Percentiles rank a stretch among this genome's conserved stretches.
Conservation (phyloP, 2,329 filamentous ascomycete species). For the Arthroderma sp. region DNA sequence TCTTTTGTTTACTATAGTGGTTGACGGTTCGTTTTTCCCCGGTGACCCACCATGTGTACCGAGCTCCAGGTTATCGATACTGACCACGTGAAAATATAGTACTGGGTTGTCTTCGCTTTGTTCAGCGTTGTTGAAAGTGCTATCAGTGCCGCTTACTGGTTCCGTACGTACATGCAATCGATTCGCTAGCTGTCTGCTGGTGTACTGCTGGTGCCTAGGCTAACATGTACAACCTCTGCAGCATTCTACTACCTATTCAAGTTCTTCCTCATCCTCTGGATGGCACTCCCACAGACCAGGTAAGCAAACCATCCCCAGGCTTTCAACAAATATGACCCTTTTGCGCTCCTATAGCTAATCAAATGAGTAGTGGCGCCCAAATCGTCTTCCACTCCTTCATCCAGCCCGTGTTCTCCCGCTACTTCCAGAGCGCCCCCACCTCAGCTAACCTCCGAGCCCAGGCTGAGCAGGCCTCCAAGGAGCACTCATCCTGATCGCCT, state of each 20-base stretch:
- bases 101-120: conserved; percentile 58
- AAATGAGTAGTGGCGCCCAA: conserved; percentile 64
- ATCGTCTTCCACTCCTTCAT: conserved; percentile 94
- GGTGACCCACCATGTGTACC: conserved; percentile 8
- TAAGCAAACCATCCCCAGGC: conserved; percentile 46
- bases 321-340: too few species aligned
- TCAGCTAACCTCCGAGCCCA: conserved; percentile 80
- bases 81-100: conserved; percentile 37
- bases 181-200: neutral
- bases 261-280: conserved; percentile 94
- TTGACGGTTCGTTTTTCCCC: conserved; percentile 41
- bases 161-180: conserved; percentile 37
- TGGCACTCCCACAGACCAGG: conserved; percentile 87
- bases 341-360: conserved; percentile 10
- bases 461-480: conserved; percentile 54
- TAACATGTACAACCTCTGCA: conserved; percentile 14
- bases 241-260: conserved; percentile 99
- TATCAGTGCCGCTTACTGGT: conserved; percentile 57
- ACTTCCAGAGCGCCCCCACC: conserved; percentile 68
- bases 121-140: conserved; percentile 54
- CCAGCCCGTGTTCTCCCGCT: conserved; percentile 79
- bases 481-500: conserved; percentile 49
- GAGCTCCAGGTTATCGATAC: conserved; percentile 12
- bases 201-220: neutral
- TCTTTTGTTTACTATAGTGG: conserved; percentile 44